Base-by-base conservation (phyloP, 108 stramenopile genomes). In the Nitzschia sp. region DNA sequence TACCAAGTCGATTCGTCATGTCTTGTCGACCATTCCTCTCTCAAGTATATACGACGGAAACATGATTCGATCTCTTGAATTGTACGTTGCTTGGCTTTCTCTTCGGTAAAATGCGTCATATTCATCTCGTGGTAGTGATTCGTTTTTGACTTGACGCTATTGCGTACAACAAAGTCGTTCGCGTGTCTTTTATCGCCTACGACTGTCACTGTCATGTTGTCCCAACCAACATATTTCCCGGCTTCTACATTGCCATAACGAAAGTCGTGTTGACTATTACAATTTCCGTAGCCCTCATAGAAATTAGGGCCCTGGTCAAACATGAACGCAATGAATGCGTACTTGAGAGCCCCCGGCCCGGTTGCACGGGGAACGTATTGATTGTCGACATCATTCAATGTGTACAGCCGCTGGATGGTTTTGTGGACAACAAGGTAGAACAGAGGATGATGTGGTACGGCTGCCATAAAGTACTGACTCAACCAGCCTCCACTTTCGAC, bases 381-480 rank as follows among this genome's bases (percentile, higher is more conserved):
- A 2, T 65, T 55, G 17, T 34, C 72, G 9, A 66, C 55, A 49
- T 74, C 64, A 3, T 46, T 54, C 27, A 64, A 47, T 1, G 30
- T 28, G 6, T 59, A 54, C n/a, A 24, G 5, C 15, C 54, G 21
- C 26, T 54, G 54, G 54, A 54, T 54, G 54, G 26, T 54, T 26
- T 54, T 54, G 11, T 8, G 15, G 53, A 54, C 21, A 54, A 24
- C 23, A 6, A 23, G 6, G n/a, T 65, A 75, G 82, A 89, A 83
- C 30, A 82, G 33, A 2, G 88, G 88, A 72, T 89, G 88, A 6
- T 69, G 47, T 17, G 83, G 81, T 29, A 73, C 70, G 0, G 83
- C 61, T 8, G 85, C 85, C 24, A 89, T 69, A 46, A 82, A 89
- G 67, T 79, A 89, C 56, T 86, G 88, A 3, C 67, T 38, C 13